These are phyloP conservation scores for Gossypium aridum DNA, from an alignment of 441 rosid genomes.

Conservation along the genomic window DNA sequence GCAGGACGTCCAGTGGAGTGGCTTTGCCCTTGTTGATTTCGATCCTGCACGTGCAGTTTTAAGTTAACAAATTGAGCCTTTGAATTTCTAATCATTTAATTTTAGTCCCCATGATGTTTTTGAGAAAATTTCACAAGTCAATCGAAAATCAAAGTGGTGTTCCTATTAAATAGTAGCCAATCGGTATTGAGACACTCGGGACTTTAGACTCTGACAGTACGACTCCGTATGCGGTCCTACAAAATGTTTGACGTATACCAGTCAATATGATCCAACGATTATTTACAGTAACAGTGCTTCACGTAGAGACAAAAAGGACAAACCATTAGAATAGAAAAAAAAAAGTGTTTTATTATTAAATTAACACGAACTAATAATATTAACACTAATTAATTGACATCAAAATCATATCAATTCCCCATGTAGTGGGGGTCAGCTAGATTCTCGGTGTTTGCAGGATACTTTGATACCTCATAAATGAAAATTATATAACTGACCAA, in stretches of 20 bases:
- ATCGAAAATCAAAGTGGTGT: not conserved
- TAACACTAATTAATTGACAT: no score
- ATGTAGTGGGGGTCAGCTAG: no score
- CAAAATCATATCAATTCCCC: no score
- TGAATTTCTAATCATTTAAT: not conserved
- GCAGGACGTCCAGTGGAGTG: conserved; percentile 96
- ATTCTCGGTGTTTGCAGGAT: no score
- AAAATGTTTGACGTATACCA: not conserved
- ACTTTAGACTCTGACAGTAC: not conserved
- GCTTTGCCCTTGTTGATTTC: conserved; percentile 72
- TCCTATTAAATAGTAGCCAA: not conserved
- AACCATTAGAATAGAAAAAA: not conserved
- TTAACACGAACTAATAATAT: no score
- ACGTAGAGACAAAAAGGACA: not conserved
- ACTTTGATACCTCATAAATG: no score
- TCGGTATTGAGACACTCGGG: not conserved
- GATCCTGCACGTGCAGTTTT: conserved; percentile 46
- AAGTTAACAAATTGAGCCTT: not conserved
- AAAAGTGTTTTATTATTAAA: no score
- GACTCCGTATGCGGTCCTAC: not conserved
- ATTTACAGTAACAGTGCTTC: not conserved
- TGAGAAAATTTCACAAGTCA: not conserved
- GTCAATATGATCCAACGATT: not conserved
- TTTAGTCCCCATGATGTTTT: not conserved
- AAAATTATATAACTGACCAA: no score